Evolutionary conservation across 1,284 basidiomycete species (phyloP).

Genomic region (Puccinia horiana): DNA sequence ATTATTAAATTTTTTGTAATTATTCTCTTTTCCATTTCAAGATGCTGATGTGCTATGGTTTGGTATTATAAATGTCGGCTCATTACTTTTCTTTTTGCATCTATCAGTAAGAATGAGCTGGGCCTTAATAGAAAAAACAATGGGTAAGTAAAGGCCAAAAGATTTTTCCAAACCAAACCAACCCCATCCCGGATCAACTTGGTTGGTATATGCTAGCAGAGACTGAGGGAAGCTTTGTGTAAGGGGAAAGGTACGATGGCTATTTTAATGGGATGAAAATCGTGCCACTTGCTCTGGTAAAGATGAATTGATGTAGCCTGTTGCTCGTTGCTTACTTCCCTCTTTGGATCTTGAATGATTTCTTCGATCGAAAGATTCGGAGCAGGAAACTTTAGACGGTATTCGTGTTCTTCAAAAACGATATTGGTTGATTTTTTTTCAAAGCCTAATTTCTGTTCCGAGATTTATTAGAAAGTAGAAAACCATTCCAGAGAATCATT

Average conservation of each 20-base stretch:
- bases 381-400: background rate
- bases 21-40: no score
- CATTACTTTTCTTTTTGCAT: no score
- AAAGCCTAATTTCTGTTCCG: conserved; percentile 15
- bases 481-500: background rate
- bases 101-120: no score
- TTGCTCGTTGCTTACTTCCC: background rate
- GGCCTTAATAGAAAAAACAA: background rate
- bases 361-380: background rate
- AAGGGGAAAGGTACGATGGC: background rate
- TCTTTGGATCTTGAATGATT: background rate
- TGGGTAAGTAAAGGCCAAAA: no score
- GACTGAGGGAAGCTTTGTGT: no score
- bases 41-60: no score
- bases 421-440: background rate
- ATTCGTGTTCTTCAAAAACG: conserved; percentile 26
- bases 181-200: no score
- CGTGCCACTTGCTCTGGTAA: background rate
- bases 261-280: background rate
- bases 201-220: no score
- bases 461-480: background rate
- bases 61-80: no score
- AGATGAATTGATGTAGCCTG: background rate
- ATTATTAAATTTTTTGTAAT: no score
- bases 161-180: no score